Conservation (phyloP, 2,329 filamentous ascomycete genomes). For the Neopestalotiopsis sp. region DNA sequence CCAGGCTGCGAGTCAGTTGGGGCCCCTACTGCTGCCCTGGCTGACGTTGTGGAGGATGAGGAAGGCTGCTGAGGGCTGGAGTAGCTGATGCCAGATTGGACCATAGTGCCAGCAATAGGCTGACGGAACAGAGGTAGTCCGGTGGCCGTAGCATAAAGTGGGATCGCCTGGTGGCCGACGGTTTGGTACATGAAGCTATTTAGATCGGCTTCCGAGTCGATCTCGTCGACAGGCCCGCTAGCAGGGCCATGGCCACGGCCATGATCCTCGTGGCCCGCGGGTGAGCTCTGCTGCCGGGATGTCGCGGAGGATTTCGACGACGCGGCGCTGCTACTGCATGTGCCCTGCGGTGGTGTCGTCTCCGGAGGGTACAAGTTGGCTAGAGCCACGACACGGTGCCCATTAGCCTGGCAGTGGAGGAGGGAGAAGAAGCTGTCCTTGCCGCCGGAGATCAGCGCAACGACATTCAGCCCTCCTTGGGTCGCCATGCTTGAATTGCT, state of each 20-base stretch:
- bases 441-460: slow-evolving; percentile 92
- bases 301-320: slow-evolving; percentile 20
- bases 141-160: slow-evolving; percentile 81
- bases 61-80: slow-evolving; percentile 33
- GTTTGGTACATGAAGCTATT: slow-evolving; percentile 99
- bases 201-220: slow-evolving; percentile 66
- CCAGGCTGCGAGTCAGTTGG: neutral
- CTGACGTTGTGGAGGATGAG: slow-evolving; percentile 4
- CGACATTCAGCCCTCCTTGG: slow-evolving; percentile 68
- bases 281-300: slow-evolving; percentile 22
- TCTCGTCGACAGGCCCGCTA: slow-evolving; percentile 29
- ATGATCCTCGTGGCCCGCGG: slow-evolving; percentile 14
- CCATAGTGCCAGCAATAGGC: slow-evolving; percentile 73
- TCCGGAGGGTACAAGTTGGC: slow-evolving; percentile 79
- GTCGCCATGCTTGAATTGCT: slow-evolving; percentile 40
- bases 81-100: slow-evolving; percentile 78
- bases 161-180: slow-evolving; percentile 85
- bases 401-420: slow-evolving; percentile 86
- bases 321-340: slow-evolving; percentile 17
- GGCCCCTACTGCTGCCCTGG: neutral
- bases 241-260: slow-evolving; percentile 31
- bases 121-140: slow-evolving; percentile 84
- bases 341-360: neutral
- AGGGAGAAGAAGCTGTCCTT: slow-evolving; percentile 97
- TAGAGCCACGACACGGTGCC: slow-evolving; percentile 83